These are phyloP conservation scores for Sclerotinia subarctica DNA, from an alignment of 2,329 filamentous ascomycete genomes.

Conservation along the genomic window DNA sequence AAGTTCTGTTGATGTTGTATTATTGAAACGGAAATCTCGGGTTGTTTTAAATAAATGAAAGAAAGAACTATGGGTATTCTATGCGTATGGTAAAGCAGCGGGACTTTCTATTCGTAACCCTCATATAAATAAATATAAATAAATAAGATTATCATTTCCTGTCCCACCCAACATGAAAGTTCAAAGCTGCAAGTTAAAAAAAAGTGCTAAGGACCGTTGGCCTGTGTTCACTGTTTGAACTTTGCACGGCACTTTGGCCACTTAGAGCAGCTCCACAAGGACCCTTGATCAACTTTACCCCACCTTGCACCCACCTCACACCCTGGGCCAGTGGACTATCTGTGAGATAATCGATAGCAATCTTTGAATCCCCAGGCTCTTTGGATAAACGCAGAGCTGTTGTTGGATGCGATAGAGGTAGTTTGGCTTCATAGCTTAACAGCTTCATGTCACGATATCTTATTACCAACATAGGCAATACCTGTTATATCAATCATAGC, in stretches of 20 bases:
- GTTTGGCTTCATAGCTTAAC: neutral
- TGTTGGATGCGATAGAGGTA: too few relatives aligned
- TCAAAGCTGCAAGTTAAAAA: slow-evolving; percentile 1
- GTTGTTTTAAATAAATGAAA: neutral
- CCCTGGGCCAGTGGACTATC: neutral
- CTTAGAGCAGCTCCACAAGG: neutral
- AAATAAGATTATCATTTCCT: neutral
- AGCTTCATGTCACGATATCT: neutral
- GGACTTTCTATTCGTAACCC: neutral
- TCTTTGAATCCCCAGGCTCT: neutral
- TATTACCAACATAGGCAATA: neutral
- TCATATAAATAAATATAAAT: neutral
- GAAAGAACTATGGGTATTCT: too few relatives aligned
- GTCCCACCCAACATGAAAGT: neutral
- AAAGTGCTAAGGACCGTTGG: neutral
- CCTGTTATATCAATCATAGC: neutral
- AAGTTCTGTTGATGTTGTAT: neutral
- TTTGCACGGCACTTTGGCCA: neutral
- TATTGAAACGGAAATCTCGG: neutral
- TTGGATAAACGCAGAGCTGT: neutral
- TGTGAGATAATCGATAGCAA: neutral
- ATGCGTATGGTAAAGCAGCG: neutral
- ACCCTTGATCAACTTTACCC: slow-evolving; percentile 6
- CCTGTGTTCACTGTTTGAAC: neutral
- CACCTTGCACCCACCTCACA: neutral